A percentile compares a stretch with the other conserved stretches of the same genome.
These are phyloP conservation scores for Spathaspora girioi DNA, from an alignment of 805 yeast species.

Conservation along the genomic window DNA sequence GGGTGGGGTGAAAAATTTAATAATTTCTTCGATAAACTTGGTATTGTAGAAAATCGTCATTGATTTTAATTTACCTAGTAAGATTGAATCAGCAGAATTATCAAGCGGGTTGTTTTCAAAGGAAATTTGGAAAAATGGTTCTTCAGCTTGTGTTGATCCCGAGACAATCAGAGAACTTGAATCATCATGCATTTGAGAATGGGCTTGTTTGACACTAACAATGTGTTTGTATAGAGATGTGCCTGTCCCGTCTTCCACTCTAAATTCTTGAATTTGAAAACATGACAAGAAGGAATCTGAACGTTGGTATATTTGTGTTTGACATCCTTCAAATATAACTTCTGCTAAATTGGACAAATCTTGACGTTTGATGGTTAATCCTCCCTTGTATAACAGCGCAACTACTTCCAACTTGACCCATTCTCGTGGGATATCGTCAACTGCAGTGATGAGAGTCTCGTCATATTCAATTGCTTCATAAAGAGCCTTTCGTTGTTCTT, in stretches of 20 bases:
- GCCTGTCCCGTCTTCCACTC: constrained; percentile 83
- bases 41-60: constrained; percentile 90
- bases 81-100: constrained; percentile 73
- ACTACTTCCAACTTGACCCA: constrained; percentile 63
- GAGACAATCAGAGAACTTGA: background rate
- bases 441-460: constrained; percentile 51
- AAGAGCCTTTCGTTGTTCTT: constrained; percentile 83
- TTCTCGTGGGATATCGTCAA: constrained; percentile 66
- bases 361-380: constrained; percentile 53
- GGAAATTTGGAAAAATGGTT: constrained; percentile 76
- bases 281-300: constrained; percentile 72
- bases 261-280: constrained; percentile 75
- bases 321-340: constrained; percentile 78
- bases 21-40: constrained; percentile 72
- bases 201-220: constrained; percentile 73
- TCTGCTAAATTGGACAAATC: constrained; percentile 61
- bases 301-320: constrained; percentile 67
- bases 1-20: constrained; percentile 81
- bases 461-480: constrained; percentile 93
- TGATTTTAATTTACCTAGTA: constrained; percentile 72
- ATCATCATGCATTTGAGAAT: constrained; percentile 30
- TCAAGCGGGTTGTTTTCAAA: constrained; percentile 88
- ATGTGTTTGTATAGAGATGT: constrained; percentile 80
- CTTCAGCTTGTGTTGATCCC: constrained; percentile 16
- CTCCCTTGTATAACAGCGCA: constrained; percentile 72